Conservation (phyloP, 176 grass and related monocot genomes). For the Zea mays region Zm-B73-REFERENCE-NAM-5.0 NC_050102.1:10934501-10935000, state of each 20-base stretch:
- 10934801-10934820: conserved; percentile 92
- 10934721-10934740: not conserved
- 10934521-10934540: too few species aligned
- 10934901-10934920: conserved; percentile 92
- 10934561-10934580: too few species aligned
- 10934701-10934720: not conserved
- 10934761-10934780: conserved; percentile 42
- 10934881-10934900: conserved; percentile 93
- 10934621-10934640: too few species aligned
- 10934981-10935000: conserved; percentile 1
- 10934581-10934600: too few species aligned
- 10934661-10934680: not conserved
- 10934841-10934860: conserved; percentile 86
- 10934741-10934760: not conserved
- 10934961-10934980: not conserved
- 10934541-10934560: too few species aligned
- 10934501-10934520: too few species aligned
- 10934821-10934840: conserved; percentile 77
- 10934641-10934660: not conserved
- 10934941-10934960: not conserved
- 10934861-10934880: conserved; percentile 89
- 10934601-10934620: too few species aligned
- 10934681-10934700: not conserved
- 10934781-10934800: conserved; percentile 84
- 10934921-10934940: conserved; percentile 55